Evolutionary conservation across 306 rosid species (phyloP), one percentile per base, ranked within the genome.

Genomic region (Sesbania bispinosa): DNA sequence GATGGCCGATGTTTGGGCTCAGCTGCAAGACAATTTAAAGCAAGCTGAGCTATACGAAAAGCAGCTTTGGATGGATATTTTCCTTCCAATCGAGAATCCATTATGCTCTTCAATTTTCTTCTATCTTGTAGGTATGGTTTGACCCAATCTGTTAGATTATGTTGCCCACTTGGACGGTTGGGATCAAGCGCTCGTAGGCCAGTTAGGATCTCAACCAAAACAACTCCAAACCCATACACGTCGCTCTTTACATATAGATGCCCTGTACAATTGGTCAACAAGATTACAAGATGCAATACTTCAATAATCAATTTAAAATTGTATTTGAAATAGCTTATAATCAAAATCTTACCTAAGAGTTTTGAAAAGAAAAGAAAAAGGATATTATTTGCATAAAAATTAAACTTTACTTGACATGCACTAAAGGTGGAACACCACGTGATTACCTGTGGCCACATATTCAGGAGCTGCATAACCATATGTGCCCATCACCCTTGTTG

Each of bases 391-490:
- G n/a, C n/a, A n/a, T n/a, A n/a, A n/a, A n/a, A n/a, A n/a, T n/a
- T n/a, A n/a, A n/a, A n/a, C n/a, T n/a, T n/a, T n/a, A n/a, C n/a
- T n/a, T n/a, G n/a, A n/a, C n/a, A 33, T 33, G 9, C 46, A 33
- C 29, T 35, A 20, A 20, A 36, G 5, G 19, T 61, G 43, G 59
- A 46, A 45, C 29, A 15, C 41, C 0, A 10, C 1, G 26, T 67
- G 58, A 52, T 77, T 71, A 90, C 99, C 97, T 73, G 97, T 95
- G 58, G 88, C 87, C 53, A 95, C 84, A 50, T 95, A 95, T 69
- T 95, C 99, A 2, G 97, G 99, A 73, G 99, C 99, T 4, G 99
- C 96, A 80, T 95, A 95, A 50, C 99, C 99, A 68, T 80, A 79
- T 14, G 99, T 95, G 63, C 99, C 99, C 99, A 95, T 91, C 26